These are phyloP conservation scores for Marchantia paleacea DNA, from an alignment of 225 moss, liverwort and hornwort species.

Conservation along the genomic window DNA sequence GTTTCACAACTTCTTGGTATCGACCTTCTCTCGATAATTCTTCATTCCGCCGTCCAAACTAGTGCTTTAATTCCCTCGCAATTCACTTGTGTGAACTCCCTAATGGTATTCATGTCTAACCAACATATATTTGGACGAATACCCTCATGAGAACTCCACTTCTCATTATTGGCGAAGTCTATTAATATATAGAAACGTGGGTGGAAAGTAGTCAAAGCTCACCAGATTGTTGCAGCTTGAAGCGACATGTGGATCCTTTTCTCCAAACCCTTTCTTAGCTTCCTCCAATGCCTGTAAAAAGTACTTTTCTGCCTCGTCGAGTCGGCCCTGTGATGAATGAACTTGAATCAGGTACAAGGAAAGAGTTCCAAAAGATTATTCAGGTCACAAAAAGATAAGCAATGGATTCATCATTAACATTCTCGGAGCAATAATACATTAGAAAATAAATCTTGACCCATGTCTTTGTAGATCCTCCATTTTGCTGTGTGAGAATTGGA, in stretches of 20 bases:
- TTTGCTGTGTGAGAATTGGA: conserved; percentile 93
- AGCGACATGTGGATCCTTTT: conserved; percentile 80
- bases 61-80: no score
- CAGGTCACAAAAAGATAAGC: no score
- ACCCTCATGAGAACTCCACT: no score
- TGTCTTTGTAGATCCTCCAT: conserved; percentile 94
- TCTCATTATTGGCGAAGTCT: not conserved
- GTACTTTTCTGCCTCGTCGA: conserved; percentile 83
- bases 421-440: conserved; percentile 37
- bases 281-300: conserved; percentile 71
- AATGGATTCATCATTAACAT: not conserved
- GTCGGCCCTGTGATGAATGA: conserved; percentile 51
- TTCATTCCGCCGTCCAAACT: no score
- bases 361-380: no score
- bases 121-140: no score
- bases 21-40: no score
- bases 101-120: no score
- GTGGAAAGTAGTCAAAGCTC: conserved; percentile 13
- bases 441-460: conserved; percentile 84
- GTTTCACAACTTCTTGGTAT: no score
- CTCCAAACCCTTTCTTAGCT: conserved; percentile 89
- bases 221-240: conserved; percentile 92
- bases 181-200: not conserved
- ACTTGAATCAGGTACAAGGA: not conserved
- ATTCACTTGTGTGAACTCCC: no score